Evolutionary conservation across 352 stramenopile genomes (phyloP).

Genomic region (Globisporangium okanoganense): DNA sequence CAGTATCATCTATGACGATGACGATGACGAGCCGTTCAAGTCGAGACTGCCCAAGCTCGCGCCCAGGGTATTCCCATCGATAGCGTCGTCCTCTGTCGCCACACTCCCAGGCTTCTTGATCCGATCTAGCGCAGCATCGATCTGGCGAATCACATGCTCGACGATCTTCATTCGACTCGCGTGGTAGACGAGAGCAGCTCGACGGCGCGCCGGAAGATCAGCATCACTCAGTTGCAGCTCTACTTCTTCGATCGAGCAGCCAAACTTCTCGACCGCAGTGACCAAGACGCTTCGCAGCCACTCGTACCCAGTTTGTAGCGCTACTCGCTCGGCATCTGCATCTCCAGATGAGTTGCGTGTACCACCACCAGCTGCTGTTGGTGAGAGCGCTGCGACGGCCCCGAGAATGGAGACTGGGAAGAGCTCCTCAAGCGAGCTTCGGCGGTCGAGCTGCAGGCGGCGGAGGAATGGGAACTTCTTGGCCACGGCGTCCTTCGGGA

Average conservation of each 20-base stretch:
- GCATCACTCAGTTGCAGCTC: conserved; percentile 20
- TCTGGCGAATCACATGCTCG: conserved; percentile 25
- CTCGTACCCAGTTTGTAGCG: conserved; percentile 1
- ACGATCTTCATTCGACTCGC: conserved; percentile 42
- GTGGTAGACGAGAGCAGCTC: conserved; percentile 45
- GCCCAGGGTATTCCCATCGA: not conserved
- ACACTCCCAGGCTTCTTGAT: not conserved
- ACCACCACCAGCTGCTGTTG: not conserved
- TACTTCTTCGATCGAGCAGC: conserved; percentile 19
- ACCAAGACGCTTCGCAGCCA: conserved; percentile 17
- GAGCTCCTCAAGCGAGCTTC: conserved; percentile 45
- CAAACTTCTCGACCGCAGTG: conserved; percentile 18
- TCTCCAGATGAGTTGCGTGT: not conserved
- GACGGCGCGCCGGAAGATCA: conserved; percentile 20
- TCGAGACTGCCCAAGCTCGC: not conserved
- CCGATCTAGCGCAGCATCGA: conserved; percentile 29
- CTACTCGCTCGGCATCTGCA: conserved; percentile 4
- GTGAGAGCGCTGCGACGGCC: not conserved
- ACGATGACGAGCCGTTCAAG: not conserved
- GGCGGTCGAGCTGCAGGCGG: conserved; percentile 42
- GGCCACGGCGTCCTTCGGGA: conserved; percentile 32
- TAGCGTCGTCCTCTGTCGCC: not conserved
- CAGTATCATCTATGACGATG: not conserved
- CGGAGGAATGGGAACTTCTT: conserved; percentile 45
- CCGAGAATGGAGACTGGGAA: conserved; percentile 23